A percentile compares a stretch with the other conserved stretches of the same genome.
Evolutionary conservation across 1,139 yeast species (phyloP).

Genomic region (Yamadazyma buinensis): DNA sequence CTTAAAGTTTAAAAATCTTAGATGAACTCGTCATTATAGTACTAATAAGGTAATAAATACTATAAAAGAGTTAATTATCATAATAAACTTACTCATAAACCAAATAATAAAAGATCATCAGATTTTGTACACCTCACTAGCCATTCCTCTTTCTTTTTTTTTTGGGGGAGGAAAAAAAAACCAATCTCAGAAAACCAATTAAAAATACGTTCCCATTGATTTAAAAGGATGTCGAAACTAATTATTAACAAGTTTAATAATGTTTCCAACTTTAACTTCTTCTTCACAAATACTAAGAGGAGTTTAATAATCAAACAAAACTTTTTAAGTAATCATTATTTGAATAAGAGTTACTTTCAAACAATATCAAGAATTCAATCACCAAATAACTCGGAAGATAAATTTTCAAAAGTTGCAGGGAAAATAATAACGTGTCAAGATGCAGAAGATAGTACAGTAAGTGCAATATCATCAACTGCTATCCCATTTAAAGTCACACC

Average conservation of each 20-base stretch:
- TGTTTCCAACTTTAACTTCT: conserved; percentile 33
- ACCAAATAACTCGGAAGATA: neutral
- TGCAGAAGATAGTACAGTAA: conserved; percentile 18
- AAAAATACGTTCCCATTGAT: too few relatives aligned
- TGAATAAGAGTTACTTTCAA: conserved; percentile 11
- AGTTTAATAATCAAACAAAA: conserved; percentile 29
- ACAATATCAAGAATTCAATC: conserved; percentile 1
- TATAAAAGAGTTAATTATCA: too few relatives aligned
- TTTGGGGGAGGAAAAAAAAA: too few relatives aligned
- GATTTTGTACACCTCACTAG: too few relatives aligned
- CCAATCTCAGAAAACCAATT: too few relatives aligned
- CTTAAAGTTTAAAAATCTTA: too few relatives aligned
- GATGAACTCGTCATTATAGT: too few relatives aligned
- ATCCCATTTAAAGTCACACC: conserved; percentile 61
- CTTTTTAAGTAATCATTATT: conserved; percentile 33
- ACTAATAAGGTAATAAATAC: too few relatives aligned
- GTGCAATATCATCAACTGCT: too few relatives aligned
- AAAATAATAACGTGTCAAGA: conserved; percentile 41
- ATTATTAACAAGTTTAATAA: conserved; percentile 25
- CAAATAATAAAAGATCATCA: too few relatives aligned
- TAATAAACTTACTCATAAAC: too few relatives aligned
- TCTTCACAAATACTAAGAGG: conserved; percentile 36
- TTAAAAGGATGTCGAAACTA: conserved; percentile 4
- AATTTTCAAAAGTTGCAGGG: conserved; percentile 24
- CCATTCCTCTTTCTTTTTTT: too few relatives aligned